Percentiles rank a stretch among this genome's conserved stretches.
phyloP scores from a whole-genome alignment of 2,329 filamentous ascomycete species.

The Chrysoporthe cubensis region DNA sequence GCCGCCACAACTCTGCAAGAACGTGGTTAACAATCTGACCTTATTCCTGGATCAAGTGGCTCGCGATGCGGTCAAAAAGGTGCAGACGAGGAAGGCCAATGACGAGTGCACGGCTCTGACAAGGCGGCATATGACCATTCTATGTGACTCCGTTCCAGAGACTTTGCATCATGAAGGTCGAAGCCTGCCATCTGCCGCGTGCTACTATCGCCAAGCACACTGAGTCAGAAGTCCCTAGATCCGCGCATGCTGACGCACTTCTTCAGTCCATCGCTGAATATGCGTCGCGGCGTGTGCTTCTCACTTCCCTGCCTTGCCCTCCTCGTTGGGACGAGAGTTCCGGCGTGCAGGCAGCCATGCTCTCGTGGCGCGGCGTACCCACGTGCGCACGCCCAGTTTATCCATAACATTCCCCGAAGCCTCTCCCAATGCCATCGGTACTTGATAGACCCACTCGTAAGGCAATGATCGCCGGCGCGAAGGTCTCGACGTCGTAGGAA shows the following conservation, averaged over 20 bases:
- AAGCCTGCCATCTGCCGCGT: neutral
- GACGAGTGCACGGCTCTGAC: neutral
- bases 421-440: neutral
- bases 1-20: no score
- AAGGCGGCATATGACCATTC: neutral
- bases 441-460: no score
- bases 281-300: neutral
- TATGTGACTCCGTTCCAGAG: neutral
- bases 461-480: no score
- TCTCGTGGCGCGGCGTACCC: neutral
- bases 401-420: neutral
- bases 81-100: no score
- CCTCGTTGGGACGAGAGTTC: neutral
- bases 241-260: no score
- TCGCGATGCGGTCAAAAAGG: no score
- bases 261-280: no score
- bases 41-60: no score
- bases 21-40: no score
- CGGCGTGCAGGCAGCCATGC: neutral
- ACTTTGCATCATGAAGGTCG: neutral
- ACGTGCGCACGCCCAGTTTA: neutral
- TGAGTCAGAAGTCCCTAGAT: no score
- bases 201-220: no score
- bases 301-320: neutral
- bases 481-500: no score